Percentiles rank a stretch among this genome's conserved stretches.
phyloP scores from a whole-genome alignment of 768 basidiomycete species.

The Suillus lakei region DNA sequence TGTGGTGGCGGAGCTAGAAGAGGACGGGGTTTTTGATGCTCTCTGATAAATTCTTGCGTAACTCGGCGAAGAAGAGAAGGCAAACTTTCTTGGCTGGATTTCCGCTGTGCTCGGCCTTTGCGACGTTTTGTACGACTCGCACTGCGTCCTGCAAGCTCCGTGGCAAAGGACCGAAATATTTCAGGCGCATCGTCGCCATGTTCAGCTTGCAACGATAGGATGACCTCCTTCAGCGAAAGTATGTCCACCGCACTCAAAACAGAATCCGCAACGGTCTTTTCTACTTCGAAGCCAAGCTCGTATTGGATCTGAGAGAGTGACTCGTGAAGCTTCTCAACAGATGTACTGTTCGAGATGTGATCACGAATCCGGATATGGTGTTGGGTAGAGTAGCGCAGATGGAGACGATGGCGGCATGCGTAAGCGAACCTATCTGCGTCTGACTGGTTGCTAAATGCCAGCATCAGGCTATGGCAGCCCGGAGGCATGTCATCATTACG shows the following conservation, averaged over 20 bases:
- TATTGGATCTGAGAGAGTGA: conserved; percentile 33
- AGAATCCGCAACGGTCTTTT: conserved; percentile 38
- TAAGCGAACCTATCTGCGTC: conserved; percentile 34
- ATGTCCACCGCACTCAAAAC: conserved; percentile 27
- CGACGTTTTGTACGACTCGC: neutral
- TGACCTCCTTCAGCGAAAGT: conserved; percentile 17
- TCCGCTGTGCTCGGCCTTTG: neutral
- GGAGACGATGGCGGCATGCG: conserved; percentile 24
- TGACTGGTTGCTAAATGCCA: conserved; percentile 31
- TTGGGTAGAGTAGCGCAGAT: conserved; percentile 17
- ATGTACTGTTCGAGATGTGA: neutral
- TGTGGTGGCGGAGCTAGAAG: conserved; percentile 26
- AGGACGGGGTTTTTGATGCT: conserved; percentile 26
- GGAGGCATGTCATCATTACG: conserved; percentile 29
- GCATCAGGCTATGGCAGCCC: conserved; percentile 31
- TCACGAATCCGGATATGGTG: neutral
- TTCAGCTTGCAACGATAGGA: conserved; percentile 24
- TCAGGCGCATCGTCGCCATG: conserved; percentile 23
- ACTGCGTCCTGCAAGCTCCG: conserved; percentile 22
- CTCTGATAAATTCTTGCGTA: conserved; percentile 20
- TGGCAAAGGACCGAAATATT: conserved; percentile 29
- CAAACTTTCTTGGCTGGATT: conserved; percentile 8
- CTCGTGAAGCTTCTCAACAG: conserved; percentile 16
- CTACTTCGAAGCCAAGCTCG: conserved; percentile 42
- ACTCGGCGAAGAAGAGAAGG: conserved; percentile 25